Evolutionary conservation across 306 rosid species (phyloP), one percentile per base, ranked within the genome.

Genomic region (Astragalus glycyphyllos): DNA sequence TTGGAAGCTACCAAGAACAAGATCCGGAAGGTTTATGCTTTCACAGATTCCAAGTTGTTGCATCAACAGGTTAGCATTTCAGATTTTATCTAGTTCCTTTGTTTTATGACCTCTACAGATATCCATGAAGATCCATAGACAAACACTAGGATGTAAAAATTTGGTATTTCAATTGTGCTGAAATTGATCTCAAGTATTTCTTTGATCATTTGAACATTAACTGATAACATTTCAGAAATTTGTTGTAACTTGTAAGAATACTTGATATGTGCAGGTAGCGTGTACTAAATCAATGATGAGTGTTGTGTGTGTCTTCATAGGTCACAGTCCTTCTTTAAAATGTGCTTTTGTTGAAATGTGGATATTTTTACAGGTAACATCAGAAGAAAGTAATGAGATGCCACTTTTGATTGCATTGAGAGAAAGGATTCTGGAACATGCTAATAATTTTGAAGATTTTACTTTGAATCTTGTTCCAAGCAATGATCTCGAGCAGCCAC

Each of bases 381-480:
- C 56, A n/a, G 88, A 82, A 68, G 75, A 84, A 74, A 79, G 76
- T 56, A 79, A 83, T 72, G 89, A 87, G 50, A 74, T 74, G 80
- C 94, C 98, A 2, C 88, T 92, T 56, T 68, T 84, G 40, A 63
- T 70, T 10, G 96, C 96, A 32, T 76, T 92, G 69, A 86, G 86
- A 86, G 82, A 89, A 82, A 87, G 96, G 89, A 85, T 89, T 77
- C 82, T 79, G 40, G 92, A 89, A 45, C 92, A 78, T 83, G 84
- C 86, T 32, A 29, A 79, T 73, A 86, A 80, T 32, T 80, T 89
- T 56, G 90, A 92, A 73, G 71, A 80, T 56, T 92, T 92, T 86
- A 79, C 72, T 62, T 74, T 92, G 66, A 87, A 86, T 50, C 82
- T 82, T 79, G 76, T 80, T 50, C 88, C 96, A 2, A 46, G 74